These are phyloP conservation scores for Lomentospora prolificans DNA, from an alignment of 2,329 filamentous ascomycete species.

Conservation along the genomic window DNA sequence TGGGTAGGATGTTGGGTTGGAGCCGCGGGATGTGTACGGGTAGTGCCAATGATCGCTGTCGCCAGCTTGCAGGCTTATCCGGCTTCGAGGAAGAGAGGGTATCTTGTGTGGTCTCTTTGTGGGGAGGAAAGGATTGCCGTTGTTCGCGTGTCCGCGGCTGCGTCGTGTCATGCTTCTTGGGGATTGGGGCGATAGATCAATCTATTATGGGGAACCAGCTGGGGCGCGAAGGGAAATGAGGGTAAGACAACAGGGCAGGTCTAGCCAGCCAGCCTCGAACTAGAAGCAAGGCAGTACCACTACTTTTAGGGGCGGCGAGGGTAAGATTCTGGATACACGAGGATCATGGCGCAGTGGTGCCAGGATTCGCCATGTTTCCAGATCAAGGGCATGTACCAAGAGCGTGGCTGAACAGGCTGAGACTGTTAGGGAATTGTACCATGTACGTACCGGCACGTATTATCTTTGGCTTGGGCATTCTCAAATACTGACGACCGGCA, in stretches of 20 bases:
- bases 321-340: not conserved
- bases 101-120: no score
- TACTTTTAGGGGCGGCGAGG: no score
- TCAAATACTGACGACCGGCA: conserved; percentile 17
- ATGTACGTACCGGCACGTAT: conserved; percentile 50
- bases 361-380: not conserved
- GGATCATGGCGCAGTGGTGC: not conserved
- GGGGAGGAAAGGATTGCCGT: no score
- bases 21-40: not conserved
- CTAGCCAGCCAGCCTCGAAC: no score
- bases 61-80: not conserved
- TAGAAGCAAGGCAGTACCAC: no score
- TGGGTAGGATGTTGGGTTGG: not conserved
- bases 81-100: no score
- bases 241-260: not conserved
- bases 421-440: not conserved
- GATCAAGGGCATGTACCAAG: not conserved
- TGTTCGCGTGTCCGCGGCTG: no score
- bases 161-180: no score
- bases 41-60: no score
- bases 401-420: not conserved
- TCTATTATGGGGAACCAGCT: not conserved
- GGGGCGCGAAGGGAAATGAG: not conserved
- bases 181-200: not conserved
- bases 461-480: conserved; percentile 50